These are phyloP conservation scores for Aureobasidium subglaciale DNA, from an alignment of 2,329 filamentous ascomycete species.

Conservation along the genomic window DNA sequence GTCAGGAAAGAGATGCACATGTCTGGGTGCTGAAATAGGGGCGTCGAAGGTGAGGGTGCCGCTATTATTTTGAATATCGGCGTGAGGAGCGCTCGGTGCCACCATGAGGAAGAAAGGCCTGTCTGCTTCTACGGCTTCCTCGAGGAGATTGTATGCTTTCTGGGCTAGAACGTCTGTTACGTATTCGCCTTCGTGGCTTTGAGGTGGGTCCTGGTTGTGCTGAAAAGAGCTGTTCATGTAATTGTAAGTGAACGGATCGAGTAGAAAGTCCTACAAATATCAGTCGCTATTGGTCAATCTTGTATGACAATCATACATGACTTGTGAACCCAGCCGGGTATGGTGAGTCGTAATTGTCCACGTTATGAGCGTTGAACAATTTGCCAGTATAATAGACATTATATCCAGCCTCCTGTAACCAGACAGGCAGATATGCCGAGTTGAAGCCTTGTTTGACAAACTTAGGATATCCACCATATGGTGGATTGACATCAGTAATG, in stretches of 20 bases:
- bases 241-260: constrained; percentile 59
- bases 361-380: constrained; percentile 58
- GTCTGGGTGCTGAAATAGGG: constrained; percentile 54
- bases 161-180: constrained; percentile 53
- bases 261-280: constrained; percentile 22
- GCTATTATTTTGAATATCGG: constrained; percentile 42
- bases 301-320: constrained; percentile 26
- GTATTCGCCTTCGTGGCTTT: constrained; percentile 49
- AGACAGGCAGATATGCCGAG: constrained; percentile 60
- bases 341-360: constrained; percentile 55
- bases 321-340: constrained; percentile 53
- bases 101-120: constrained; percentile 62
- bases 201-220: constrained; percentile 50
- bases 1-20: constrained; percentile 55
- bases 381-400: constrained; percentile 66
- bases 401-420: constrained; percentile 63
- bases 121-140: constrained; percentile 48
- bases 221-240: constrained; percentile 61
- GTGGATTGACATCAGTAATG: constrained; percentile 52
- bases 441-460: constrained; percentile 60
- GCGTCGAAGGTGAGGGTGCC: constrained; percentile 33
- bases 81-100: constrained; percentile 61
- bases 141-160: constrained; percentile 54
- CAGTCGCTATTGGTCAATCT: background rate
- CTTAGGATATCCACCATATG: constrained; percentile 57